phyloP scores from a whole-genome alignment of 2,329 filamentous ascomycete genomes.

The Cladosporium sp. region DNA sequence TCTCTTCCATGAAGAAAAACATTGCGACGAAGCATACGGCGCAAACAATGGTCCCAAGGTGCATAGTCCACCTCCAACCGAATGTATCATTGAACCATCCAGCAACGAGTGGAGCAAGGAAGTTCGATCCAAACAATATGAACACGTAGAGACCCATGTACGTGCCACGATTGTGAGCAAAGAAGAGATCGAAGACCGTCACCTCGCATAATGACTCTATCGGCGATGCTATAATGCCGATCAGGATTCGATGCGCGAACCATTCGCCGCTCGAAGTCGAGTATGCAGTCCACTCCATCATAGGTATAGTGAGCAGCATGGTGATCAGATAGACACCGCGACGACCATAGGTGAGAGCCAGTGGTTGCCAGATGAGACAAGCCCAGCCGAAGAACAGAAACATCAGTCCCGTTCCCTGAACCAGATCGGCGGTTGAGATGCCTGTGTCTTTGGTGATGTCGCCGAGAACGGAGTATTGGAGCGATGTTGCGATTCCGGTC shows the following conservation, averaged over 20 bases:
- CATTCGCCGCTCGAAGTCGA: slow-evolving; percentile 43
- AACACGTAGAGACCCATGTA: slow-evolving; percentile 28
- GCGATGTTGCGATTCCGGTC: slow-evolving; percentile 47
- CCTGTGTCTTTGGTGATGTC: slow-evolving; percentile 45
- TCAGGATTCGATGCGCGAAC: slow-evolving; percentile 44
- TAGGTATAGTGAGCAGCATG: slow-evolving; percentile 35
- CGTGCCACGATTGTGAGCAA: slow-evolving; percentile 27
- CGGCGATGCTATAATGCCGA: slow-evolving; percentile 46
- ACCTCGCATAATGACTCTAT: slow-evolving; percentile 46
- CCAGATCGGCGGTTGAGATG: slow-evolving; percentile 42
- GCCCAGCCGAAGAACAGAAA: slow-evolving; percentile 40
- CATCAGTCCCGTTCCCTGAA: background rate
- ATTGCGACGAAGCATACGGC: slow-evolving; percentile 48
- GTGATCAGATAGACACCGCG: slow-evolving; percentile 45
- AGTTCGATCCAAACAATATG: slow-evolving; percentile 20
- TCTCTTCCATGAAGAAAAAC: slow-evolving; percentile 60
- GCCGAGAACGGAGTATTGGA: slow-evolving; percentile 49
- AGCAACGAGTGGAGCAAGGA: slow-evolving; percentile 40
- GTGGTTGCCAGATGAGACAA: slow-evolving; percentile 49
- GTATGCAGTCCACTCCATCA: slow-evolving; percentile 43
- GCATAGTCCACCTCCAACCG: slow-evolving; percentile 49
- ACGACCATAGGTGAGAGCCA: slow-evolving; percentile 50
- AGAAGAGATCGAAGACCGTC: slow-evolving; percentile 26
- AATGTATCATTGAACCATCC: slow-evolving; percentile 48
- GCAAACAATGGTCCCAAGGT: slow-evolving; percentile 51